A percentile compares a stretch with the other conserved stretches of the same genome.
Evolutionary conservation across 768 basidiomycete species (phyloP).

Genomic region (Auricularia heimuer): DNA sequence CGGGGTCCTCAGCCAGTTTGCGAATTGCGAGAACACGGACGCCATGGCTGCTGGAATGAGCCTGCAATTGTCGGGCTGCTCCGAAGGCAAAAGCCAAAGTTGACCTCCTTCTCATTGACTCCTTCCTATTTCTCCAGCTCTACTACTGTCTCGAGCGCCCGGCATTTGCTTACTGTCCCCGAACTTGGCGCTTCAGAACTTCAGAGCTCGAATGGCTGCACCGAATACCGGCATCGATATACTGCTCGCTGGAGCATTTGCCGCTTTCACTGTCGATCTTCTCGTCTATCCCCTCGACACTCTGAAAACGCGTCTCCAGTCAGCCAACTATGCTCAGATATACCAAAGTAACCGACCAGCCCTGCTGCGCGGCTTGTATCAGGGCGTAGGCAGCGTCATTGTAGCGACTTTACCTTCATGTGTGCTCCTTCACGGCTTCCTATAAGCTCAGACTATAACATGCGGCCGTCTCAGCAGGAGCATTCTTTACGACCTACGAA

Average conservation of each 20-base stretch:
- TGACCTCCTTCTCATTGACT: not conserved
- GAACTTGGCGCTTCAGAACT: too few relatives aligned
- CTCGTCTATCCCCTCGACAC: conserved; percentile 97
- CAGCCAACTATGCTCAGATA: conserved; percentile 47
- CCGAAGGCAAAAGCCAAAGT: not conserved
- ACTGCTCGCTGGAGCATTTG: not conserved
- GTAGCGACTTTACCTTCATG: conserved; percentile 34
- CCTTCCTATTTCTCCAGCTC: too few relatives aligned
- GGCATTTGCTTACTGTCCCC: too few relatives aligned
- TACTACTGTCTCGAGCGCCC: too few relatives aligned
- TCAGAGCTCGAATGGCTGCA: too few relatives aligned
- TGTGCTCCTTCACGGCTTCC: not conserved
- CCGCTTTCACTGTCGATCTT: conserved; percentile 53
- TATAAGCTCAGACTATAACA: not conserved
- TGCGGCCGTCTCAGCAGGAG: not conserved
- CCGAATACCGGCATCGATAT: too few relatives aligned
- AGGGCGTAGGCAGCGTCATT: conserved; percentile 87
- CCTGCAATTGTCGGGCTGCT: not conserved
- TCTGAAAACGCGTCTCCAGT: conserved; percentile 90
- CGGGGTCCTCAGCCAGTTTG: conserved; percentile 84
- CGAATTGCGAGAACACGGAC: conserved; percentile 50
- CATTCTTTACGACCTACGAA: not conserved
- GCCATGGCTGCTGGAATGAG: conserved; percentile 40
- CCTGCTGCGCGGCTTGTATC: conserved; percentile 85
- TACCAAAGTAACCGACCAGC: conserved; percentile 55